phyloP scores from a whole-genome alignment of 495 filamentous ascomycete genomes.

The Penicillium waksmanii region DNA sequence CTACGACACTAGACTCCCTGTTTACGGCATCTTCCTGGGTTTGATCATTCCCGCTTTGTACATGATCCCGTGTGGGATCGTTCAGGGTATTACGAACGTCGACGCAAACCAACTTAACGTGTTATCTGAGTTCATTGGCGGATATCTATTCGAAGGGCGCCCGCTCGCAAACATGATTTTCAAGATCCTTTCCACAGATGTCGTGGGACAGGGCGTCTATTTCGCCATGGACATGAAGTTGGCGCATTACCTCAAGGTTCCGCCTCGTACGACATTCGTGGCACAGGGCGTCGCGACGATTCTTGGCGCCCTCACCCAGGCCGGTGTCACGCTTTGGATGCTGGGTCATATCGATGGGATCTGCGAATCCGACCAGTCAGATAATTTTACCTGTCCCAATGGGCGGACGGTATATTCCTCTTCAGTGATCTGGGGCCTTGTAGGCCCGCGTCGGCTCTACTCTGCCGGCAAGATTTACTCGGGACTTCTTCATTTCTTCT shows the following conservation, averaged over 20 bases:
- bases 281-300: slow-evolving; percentile 45
- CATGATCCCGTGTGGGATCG: slow-evolving; percentile 84
- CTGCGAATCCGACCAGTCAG: slow-evolving; percentile 34
- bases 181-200: slow-evolving; percentile 28
- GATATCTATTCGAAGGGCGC: slow-evolving; percentile 38
- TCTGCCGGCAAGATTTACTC: slow-evolving; percentile 28
- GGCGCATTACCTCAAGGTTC: slow-evolving; percentile 47
- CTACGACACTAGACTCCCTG: slow-evolving; percentile 78
- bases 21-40: slow-evolving; percentile 79
- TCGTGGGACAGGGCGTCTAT: slow-evolving; percentile 34
- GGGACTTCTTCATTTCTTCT: slow-evolving; percentile 38
- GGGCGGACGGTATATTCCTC: slow-evolving; percentile 46
- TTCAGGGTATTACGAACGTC: slow-evolving; percentile 87
- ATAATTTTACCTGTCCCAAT: slow-evolving; percentile 47
- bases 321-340: slow-evolving; percentile 47
- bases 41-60: slow-evolving; percentile 72
- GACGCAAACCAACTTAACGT: slow-evolving; percentile 62
- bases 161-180: slow-evolving; percentile 44
- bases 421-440: slow-evolving; percentile 44
- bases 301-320: slow-evolving; percentile 42
- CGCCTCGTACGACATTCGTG: slow-evolving; percentile 42
- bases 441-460: slow-evolving; percentile 40
- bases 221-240: slow-evolving; percentile 49
- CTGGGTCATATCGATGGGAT: slow-evolving; percentile 43
- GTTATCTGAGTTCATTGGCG: slow-evolving; percentile 38